Evolutionary conservation across 2,329 filamentous ascomycete species (phyloP), one percentile per base, ranked within the genome.

Genomic region (Endoconidiophora laricicola): DNA sequence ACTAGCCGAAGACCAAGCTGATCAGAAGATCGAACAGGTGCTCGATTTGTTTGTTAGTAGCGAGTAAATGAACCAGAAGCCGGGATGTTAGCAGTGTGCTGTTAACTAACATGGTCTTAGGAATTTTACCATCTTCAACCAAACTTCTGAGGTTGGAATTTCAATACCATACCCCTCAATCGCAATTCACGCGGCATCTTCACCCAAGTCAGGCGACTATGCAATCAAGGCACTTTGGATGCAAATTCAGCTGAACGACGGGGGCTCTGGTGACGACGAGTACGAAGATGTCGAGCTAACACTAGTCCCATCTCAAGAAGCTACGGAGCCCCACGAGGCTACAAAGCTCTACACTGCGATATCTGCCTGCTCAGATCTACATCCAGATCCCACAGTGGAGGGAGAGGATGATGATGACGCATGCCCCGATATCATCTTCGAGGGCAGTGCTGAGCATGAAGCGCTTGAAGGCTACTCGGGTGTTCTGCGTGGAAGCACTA

Each of bases 141-240:
- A 66, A 10, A 62, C 70, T 3, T 71, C 69, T 10, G 67, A 69
- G 36, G 71, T 66, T 16, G 84, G 83, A 55, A 65, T 86, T 42
- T 71, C 76, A 39, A 82, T 88, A 56, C 77, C 81, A 0, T 90
- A 87, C 63, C 82, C 79, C 2, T 68, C 76, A 54, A 83, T 90
- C 60, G 79, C 79, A 20, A 78, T 88, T 14, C 83, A 87, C 61
- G 84, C 82, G 0, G 75, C 83, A 57, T 81, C 85, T 63, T 61
- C 60, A 46, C 50, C 54, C 54, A 62, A 65, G 42, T 60, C 65
- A 24, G 63, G 66, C 18, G 61, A 65, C 38, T 53, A 58, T 10
- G 60, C 63, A 18, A 60, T 63, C 44, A 67, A 71, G 51, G 69
- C 71, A 4, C 69, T 86, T 14, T 81, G 81, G 65, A 76, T 84